Conservation (phyloP, 345 rosid species). For the Corchorus olitorius region DNA sequence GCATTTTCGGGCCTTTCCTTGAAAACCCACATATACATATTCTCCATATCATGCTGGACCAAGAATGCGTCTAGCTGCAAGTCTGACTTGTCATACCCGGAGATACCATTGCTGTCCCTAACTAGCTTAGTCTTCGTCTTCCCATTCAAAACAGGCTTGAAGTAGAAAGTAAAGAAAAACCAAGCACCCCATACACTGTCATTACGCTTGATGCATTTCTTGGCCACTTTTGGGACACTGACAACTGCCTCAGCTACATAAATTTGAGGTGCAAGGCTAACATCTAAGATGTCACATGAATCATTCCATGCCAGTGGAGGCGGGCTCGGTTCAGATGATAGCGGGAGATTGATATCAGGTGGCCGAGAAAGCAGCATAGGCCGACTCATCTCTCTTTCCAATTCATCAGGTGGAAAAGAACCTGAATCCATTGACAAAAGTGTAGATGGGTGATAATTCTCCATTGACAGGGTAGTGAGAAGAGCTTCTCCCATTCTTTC, state of each 20-base stretch:
- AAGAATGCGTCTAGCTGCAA: constrained; percentile 80
- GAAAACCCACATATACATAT: constrained; percentile 99
- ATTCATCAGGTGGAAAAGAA: constrained; percentile 82
- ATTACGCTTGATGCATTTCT: constrained; percentile 50
- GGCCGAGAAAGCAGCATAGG: constrained; percentile 76
- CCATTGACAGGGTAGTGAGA: constrained; percentile 66
- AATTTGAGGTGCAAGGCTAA: constrained; percentile 71
- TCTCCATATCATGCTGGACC: constrained; percentile 99
- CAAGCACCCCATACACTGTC: constrained; percentile 98
- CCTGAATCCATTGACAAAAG: constrained; percentile 94
- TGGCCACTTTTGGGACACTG: constrained; percentile 63
- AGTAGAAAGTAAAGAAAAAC: constrained; percentile 96
- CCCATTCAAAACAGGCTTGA: constrained; percentile 83
- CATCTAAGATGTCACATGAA: constrained; percentile 76
- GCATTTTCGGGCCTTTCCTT: constrained; percentile 98
- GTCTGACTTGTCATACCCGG: constrained; percentile 89
- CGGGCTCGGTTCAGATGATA: constrained; percentile 86
- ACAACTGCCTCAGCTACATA: constrained; percentile 73
- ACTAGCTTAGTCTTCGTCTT: constrained; percentile 78
- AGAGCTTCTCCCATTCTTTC: constrained; percentile 59
- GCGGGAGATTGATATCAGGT: constrained; percentile 91
- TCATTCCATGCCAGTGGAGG: constrained; percentile 72
- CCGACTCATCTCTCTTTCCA: constrained; percentile 86
- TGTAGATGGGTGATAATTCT: constrained; percentile 93
- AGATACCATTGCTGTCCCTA: constrained; percentile 68